phyloP scores from a whole-genome alignment of 1,284 basidiomycete species.

The Sporisorium graminicola region DNA sequence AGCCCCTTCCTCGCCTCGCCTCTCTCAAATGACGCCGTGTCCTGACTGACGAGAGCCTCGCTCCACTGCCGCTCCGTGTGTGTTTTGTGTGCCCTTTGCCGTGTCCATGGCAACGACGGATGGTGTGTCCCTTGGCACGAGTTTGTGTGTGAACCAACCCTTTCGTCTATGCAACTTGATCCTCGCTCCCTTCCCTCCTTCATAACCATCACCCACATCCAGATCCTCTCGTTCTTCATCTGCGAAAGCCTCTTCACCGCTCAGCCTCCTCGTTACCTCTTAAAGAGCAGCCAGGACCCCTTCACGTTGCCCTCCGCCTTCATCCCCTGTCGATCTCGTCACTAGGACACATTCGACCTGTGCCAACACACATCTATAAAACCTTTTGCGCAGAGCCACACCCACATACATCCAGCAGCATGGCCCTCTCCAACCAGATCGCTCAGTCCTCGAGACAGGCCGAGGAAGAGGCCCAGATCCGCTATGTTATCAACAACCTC shows the following conservation, averaged over 20 bases:
- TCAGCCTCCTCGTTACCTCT: background rate
- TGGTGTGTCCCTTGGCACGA: background rate
- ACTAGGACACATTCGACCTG: background rate
- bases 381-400: background rate
- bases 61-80: background rate
- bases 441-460: constrained; percentile 51
- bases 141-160: background rate
- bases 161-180: background rate
- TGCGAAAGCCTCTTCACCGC: background rate
- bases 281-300: background rate
- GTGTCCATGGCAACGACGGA: too few relatives aligned
- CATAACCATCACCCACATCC: constrained; percentile 10
- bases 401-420: constrained; percentile 6
- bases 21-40: background rate
- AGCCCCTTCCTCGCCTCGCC: background rate
- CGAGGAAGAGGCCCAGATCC: constrained; percentile 48
- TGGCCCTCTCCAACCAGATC: constrained; percentile 34
- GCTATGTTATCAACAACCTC: constrained; percentile 52
- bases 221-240: background rate
- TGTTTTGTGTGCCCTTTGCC: background rate
- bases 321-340: background rate
- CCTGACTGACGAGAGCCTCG: constrained; percentile 6
- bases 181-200: background rate
- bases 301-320: too few relatives aligned
- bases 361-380: background rate